Conservation (phyloP, 1,284 basidiomycete species). For the Leccinum griseonigrum region DNA sequence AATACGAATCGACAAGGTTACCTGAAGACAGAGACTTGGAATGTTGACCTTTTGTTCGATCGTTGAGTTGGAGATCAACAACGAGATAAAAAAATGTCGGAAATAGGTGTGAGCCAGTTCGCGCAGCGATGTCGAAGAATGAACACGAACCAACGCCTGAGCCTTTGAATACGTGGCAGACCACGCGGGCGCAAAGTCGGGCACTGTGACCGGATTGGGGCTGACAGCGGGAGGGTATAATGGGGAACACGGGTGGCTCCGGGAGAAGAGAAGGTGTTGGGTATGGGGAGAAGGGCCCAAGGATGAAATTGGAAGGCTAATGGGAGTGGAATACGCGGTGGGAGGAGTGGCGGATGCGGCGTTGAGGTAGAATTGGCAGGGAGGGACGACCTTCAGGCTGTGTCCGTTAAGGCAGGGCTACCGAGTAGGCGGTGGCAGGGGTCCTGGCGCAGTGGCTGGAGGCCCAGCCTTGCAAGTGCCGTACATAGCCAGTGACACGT, state of each 20-base stretch:
- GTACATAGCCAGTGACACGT: too few species aligned
- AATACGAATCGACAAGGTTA: slow-evolving; percentile 4
- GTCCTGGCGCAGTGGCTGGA: too few species aligned
- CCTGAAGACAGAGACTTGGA: slow-evolving; percentile 33
- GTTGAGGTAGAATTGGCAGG: slow-evolving; percentile 3
- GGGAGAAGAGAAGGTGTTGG: slow-evolving; percentile 30
- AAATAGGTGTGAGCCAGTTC: not conserved
- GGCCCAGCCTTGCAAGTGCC: too few species aligned
- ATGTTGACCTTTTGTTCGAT: slow-evolving; percentile 43
- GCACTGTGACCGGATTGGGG: slow-evolving; percentile 33
- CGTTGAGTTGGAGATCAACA: slow-evolving; percentile 35
- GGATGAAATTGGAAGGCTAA: slow-evolving; percentile 27
- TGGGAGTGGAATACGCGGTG: not conserved
- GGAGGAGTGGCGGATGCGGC: slow-evolving; percentile 6
- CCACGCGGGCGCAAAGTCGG: slow-evolving; percentile 46
- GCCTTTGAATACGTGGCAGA: slow-evolving; percentile 39
- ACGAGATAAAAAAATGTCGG: too few species aligned
- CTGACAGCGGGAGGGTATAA: slow-evolving; percentile 27
- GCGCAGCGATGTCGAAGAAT: not conserved
- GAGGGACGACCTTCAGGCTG: not conserved
- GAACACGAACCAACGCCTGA: slow-evolving; percentile 31
- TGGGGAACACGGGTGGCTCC: slow-evolving; percentile 32
- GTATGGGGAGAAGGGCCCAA: slow-evolving; percentile 29
- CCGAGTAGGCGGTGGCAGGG: too few species aligned
- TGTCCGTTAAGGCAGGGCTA: too few species aligned